A percentile compares a stretch with the other conserved stretches of the same genome.
Evolutionary conservation across 139 green algal species (phyloP).

Genomic region (Picochlorum sp.): DNA sequence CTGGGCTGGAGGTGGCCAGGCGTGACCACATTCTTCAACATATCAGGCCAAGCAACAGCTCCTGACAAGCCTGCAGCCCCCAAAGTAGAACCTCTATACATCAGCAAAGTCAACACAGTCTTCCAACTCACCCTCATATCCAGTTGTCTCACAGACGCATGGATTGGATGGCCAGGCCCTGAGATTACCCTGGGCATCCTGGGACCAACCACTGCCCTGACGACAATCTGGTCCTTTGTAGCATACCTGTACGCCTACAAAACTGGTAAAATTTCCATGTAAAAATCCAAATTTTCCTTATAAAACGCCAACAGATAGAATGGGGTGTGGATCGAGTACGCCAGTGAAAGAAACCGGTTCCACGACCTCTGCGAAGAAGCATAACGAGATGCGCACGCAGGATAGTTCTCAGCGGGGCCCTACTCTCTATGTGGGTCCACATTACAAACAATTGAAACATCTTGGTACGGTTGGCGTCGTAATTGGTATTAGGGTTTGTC

Average conservation of each 20-base stretch:
- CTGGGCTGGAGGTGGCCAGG: slow-evolving; percentile 50
- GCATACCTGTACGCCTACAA: slow-evolving; percentile 40
- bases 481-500: background rate
- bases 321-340: slow-evolving; percentile 12
- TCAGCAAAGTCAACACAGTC: slow-evolving; percentile 84
- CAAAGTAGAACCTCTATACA: slow-evolving; percentile 54
- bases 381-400: slow-evolving; percentile 7
- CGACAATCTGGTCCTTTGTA: slow-evolving; percentile 46
- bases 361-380: slow-evolving; percentile 15
- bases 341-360: slow-evolving; percentile 10
- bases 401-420: background rate
- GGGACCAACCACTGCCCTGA: slow-evolving; percentile 34
- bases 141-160: slow-evolving; percentile 44
- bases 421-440: slow-evolving; percentile 15
- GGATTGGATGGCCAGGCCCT: slow-evolving; percentile 43
- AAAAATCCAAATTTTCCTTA: background rate
- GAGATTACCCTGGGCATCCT: slow-evolving; percentile 28
- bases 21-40: slow-evolving; percentile 46
- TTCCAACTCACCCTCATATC: slow-evolving; percentile 65
- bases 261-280: background rate
- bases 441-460: slow-evolving; percentile 28
- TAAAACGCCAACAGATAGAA: background rate
- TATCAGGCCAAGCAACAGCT: slow-evolving; percentile 6
- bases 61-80: slow-evolving; percentile 8
- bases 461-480: slow-evolving; percentile 9